phyloP scores from a whole-genome alignment of 2,329 filamentous ascomycete genomes.

The Gaeumannomyces sp. region DNA sequence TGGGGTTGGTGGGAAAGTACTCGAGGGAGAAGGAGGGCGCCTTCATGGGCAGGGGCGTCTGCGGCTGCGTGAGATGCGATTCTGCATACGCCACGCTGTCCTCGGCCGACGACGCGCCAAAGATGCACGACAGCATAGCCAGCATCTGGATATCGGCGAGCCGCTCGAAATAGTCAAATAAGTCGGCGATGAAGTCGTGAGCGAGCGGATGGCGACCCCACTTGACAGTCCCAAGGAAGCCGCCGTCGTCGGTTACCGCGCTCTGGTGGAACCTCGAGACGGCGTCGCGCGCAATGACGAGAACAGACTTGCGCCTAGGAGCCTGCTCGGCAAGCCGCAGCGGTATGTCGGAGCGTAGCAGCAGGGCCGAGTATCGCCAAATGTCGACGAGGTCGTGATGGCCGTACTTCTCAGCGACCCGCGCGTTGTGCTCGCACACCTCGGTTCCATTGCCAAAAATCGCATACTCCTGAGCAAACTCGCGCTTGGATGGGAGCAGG shows the following conservation, averaged over 20 bases:
- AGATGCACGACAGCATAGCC: conserved; percentile 65
- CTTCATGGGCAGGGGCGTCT: conserved; percentile 59
- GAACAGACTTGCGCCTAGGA: conserved; percentile 50
- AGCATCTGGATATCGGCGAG: conserved; percentile 63
- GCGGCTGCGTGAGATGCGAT: conserved; percentile 48
- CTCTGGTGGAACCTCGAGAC: conserved; percentile 33
- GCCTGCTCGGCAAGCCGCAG: conserved; percentile 50
- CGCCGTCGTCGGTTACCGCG: conserved; percentile 12
- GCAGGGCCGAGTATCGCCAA: conserved; percentile 74
- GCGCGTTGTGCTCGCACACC: conserved; percentile 79
- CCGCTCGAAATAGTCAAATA: conserved; percentile 59
- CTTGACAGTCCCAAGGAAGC: conserved; percentile 54
- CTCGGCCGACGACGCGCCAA: conserved; percentile 53
- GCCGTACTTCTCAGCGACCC: conserved; percentile 65
- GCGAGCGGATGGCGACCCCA: conserved; percentile 63
- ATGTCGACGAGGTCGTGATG: conserved; percentile 68
- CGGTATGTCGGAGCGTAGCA: conserved; percentile 72
- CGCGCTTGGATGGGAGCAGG: conserved; percentile 70
- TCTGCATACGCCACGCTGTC: conserved; percentile 57
- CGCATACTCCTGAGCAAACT: conserved; percentile 71
- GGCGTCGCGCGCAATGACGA: conserved; percentile 63
- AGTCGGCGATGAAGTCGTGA: conserved; percentile 50
- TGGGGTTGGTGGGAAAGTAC: conserved; percentile 56
- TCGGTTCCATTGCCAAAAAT: conserved; percentile 78
- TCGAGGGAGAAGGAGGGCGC: conserved; percentile 60